A percentile compares a stretch with the other conserved stretches of the same genome.
Evolutionary conservation across 305 asterid genomes (phyloP).

Genomic region (Salvia sclarea): DNA sequence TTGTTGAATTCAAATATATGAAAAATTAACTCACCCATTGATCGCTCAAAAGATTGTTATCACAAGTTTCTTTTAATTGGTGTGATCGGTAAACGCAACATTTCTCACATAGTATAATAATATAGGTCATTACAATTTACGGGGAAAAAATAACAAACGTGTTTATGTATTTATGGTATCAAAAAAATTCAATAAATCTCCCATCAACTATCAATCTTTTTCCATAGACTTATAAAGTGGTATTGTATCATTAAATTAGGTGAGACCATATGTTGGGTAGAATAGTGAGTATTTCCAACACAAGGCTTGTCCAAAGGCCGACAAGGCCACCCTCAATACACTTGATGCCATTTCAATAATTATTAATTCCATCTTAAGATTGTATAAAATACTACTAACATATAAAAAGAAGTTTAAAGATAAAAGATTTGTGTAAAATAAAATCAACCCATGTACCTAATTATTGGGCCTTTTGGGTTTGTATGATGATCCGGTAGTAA

Average conservation of each 20-base stretch:
- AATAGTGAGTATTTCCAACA: conserved; percentile 36
- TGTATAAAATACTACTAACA: background rate
- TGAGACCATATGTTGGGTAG: conserved; percentile 45
- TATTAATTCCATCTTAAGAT: conserved; percentile 5
- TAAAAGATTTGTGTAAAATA: background rate
- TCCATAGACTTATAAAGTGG: conserved; percentile 21
- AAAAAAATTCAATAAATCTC: background rate
- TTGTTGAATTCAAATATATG: background rate
- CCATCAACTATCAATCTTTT: conserved; percentile 7
- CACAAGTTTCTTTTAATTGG: background rate
- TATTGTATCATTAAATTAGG: conserved; percentile 35
- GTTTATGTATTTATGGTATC: background rate
- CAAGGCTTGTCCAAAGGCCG: conserved; percentile 40
- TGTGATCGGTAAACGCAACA: background rate
- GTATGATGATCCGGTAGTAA: conserved; percentile 11
- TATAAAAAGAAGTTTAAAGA: background rate
- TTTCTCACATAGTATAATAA: background rate
- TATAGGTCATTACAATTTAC: background rate
- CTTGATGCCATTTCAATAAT: conserved; percentile 16
- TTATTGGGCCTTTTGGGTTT: conserved; percentile 26
- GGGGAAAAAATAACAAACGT: background rate
- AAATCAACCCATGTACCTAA: conserved; percentile 21
- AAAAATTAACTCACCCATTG: background rate
- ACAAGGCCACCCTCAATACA: conserved; percentile 34
- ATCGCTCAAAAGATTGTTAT: background rate